Percentiles rank a stretch among this genome's conserved stretches.
These are phyloP conservation scores for Neurospora hispaniola DNA, from an alignment of 495 filamentous ascomycete species.

Conservation along the genomic window DNA sequence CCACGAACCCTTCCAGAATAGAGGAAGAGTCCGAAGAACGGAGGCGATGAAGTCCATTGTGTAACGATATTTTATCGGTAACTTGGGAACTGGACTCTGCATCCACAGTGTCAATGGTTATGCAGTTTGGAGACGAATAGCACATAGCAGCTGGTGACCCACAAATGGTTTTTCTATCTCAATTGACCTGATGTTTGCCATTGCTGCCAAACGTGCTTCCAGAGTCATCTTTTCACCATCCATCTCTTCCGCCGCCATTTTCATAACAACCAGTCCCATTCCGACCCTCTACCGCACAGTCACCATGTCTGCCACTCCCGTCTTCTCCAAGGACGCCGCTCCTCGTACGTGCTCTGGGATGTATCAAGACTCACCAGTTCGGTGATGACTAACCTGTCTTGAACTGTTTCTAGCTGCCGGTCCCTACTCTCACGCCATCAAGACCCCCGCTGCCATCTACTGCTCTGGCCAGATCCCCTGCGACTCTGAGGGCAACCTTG, in stretches of 20 bases:
- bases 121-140: not conserved
- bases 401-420: conserved; percentile 33
- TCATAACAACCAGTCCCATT: conserved; percentile 1
- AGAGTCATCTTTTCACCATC: conserved; percentile 5
- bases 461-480: conserved; percentile 90
- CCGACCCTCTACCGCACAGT: conserved; percentile 10
- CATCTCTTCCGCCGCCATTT: not conserved
- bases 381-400: not conserved
- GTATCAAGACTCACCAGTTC: not conserved
- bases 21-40: conserved; percentile 17
- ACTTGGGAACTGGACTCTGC: not conserved
- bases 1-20: not conserved
- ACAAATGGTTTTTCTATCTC: not conserved
- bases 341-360: conserved; percentile 30
- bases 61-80: not conserved
- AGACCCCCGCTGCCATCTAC: conserved; percentile 72
- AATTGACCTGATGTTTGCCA: conserved; percentile 7
- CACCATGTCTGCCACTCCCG: conserved; percentile 37
- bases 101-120: not conserved
- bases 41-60: conserved; percentile 8
- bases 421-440: conserved; percentile 74
- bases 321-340: conserved; percentile 42
- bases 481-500: conserved; percentile 59
- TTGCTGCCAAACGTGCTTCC: conserved; percentile 10
- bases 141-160: not conserved